Conservation (phyloP, 257 asterid genomes). For the Rubia yunnanensis region DNA sequence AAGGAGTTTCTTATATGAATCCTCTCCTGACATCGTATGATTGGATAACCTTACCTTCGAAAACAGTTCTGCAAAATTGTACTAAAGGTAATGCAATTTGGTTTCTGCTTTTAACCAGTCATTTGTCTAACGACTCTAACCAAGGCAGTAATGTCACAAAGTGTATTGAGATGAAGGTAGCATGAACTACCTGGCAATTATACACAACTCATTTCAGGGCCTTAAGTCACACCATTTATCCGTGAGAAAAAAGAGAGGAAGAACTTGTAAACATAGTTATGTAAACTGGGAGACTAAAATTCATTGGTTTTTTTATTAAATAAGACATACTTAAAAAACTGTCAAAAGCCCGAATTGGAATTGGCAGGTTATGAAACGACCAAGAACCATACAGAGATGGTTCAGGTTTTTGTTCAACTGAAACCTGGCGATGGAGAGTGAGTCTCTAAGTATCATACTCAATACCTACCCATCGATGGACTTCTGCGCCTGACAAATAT, state of each 20-base stretch:
- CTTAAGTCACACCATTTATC: too few relatives aligned
- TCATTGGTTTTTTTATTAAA: too few relatives aligned
- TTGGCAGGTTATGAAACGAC: too few relatives aligned
- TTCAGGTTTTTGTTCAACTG: not conserved
- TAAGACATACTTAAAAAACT: too few relatives aligned
- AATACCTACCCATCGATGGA: conserved; percentile 82
- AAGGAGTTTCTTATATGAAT: conserved; percentile 34
- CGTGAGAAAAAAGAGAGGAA: too few relatives aligned
- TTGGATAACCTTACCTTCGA: conserved; percentile 47
- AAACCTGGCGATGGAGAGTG: too few relatives aligned
- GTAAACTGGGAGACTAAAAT: too few relatives aligned
- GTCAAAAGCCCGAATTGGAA: too few relatives aligned
- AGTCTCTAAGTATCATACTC: not conserved
- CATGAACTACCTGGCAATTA: too few relatives aligned
- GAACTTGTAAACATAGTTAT: too few relatives aligned
- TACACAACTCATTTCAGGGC: too few relatives aligned
- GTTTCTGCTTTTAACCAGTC: conserved; percentile 31
- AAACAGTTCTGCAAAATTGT: conserved; percentile 31
- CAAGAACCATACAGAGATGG: not conserved
- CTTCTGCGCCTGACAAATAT: conserved; percentile 99
- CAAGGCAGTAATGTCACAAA: conserved; percentile 26
- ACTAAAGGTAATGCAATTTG: conserved; percentile 40
- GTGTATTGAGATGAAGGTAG: conserved; percentile 24
- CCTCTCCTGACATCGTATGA: conserved; percentile 28
- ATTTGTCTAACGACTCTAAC: conserved; percentile 29